phyloP scores from a whole-genome alignment of 2,329 filamentous ascomycete species.

The Talaromyces islandicus region DNA sequence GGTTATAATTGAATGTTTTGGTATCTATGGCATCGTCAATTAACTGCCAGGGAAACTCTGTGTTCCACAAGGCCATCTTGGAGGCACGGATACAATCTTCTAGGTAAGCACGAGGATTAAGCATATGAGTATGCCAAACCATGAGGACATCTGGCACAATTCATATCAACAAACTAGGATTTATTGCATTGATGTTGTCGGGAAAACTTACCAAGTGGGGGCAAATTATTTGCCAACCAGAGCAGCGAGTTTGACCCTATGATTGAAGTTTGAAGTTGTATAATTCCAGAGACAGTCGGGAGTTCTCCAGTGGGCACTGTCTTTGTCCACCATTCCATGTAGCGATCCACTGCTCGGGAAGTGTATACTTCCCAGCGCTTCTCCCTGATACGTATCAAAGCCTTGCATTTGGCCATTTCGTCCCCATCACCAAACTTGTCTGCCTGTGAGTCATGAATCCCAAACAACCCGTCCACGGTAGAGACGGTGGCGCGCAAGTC shows the following conservation, averaged over 20 bases:
- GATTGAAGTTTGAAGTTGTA: background rate
- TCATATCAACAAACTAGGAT: background rate
- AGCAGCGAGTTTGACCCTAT: background rate
- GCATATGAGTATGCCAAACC: slow-evolving; percentile 71
- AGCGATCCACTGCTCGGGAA: slow-evolving; percentile 9
- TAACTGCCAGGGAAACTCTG: slow-evolving; percentile 59
- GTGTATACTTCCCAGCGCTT: slow-evolving; percentile 6
- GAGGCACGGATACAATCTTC: slow-evolving; percentile 61
- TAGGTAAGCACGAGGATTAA: slow-evolving; percentile 64
- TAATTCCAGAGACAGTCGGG: background rate
- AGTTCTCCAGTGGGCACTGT: background rate
- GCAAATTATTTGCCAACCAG: background rate
- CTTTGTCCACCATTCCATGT: slow-evolving; percentile 3
- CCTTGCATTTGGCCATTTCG: background rate
- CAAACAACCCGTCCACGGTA: slow-evolving; percentile 60
- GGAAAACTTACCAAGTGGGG: background rate
- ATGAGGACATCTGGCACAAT: slow-evolving; percentile 59
- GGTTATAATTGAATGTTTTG: background rate
- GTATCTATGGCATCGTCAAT: slow-evolving; percentile 48
- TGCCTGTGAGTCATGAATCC: slow-evolving; percentile 11
- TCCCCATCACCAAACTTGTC: background rate
- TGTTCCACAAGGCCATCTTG: slow-evolving; percentile 50
- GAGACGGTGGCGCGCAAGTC: slow-evolving; percentile 61
- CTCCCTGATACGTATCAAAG: background rate
- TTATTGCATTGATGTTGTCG: background rate